Conservation (phyloP, 2,329 filamentous ascomycete species). For the Meredithiella fracta region DNA sequence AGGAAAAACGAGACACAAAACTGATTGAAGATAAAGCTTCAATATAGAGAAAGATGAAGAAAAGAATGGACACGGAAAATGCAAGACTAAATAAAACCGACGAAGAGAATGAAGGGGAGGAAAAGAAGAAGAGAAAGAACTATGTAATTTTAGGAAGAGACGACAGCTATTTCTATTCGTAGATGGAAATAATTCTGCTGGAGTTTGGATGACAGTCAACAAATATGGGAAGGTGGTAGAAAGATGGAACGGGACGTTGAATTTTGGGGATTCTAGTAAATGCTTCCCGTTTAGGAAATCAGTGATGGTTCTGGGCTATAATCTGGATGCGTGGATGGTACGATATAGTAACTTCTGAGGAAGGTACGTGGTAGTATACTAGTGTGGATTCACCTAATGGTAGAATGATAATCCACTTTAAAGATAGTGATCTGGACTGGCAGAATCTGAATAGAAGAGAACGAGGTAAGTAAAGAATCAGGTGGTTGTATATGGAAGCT, state of each 20-base stretch:
- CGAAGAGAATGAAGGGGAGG: constrained; percentile 4
- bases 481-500: not conserved
- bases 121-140: not conserved
- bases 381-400: not conserved
- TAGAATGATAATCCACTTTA: no score
- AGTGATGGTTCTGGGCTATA: not conserved
- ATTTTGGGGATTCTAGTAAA: not conserved
- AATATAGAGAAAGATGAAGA: no score
- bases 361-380: not conserved
- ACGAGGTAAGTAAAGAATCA: not conserved
- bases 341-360: not conserved
- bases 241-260: not conserved
- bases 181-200: not conserved
- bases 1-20: not conserved
- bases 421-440: not conserved
- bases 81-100: not conserved
- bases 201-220: not conserved
- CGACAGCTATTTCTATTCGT: not conserved
- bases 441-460: not conserved
- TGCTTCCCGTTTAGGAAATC: not conserved
- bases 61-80: no score
- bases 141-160: not conserved
- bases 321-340: not conserved
- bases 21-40: no score
- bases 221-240: not conserved